Evolutionary conservation across 495 filamentous ascomycete species (phyloP).

Genomic region (Aspergillus nidulans): DNA sequence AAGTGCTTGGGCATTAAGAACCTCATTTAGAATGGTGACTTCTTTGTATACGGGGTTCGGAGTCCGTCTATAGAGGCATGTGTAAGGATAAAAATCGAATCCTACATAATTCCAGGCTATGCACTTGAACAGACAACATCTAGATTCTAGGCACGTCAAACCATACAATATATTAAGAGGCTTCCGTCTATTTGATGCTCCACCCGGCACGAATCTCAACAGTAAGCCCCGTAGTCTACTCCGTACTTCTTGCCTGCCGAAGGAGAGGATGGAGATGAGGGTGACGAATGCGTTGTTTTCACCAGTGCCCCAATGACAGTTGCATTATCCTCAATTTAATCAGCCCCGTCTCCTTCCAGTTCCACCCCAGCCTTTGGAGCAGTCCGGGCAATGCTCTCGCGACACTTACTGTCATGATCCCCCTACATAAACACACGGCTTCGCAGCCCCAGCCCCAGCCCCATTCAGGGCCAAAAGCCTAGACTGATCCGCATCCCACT

Average conservation of each 20-base stretch:
- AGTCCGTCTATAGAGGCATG: not conserved
- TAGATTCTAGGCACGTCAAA: no score
- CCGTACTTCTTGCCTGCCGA: not conserved
- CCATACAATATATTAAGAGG: no score
- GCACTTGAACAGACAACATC: no score
- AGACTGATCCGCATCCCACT: slow-evolving; percentile 19
- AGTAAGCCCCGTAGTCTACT: not conserved
- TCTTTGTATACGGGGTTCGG: not conserved
- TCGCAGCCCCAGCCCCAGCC: not conserved
- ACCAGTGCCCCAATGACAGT: not conserved
- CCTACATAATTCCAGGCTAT: no score
- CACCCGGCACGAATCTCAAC: no score
- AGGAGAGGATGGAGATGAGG: not conserved
- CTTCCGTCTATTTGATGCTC: no score
- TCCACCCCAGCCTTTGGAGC: not conserved
- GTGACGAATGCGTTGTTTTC: not conserved
- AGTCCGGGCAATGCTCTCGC: not conserved
- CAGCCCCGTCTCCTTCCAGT: not conserved
- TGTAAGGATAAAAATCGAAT: not conserved
- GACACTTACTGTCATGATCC: not conserved
- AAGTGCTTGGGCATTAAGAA: not conserved
- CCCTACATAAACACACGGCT: not conserved
- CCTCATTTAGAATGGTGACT: not conserved
- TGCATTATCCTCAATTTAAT: not conserved
- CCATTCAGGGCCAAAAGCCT: slow-evolving; percentile 23